Conservation (phyloP, 2,329 filamentous ascomycete species). For the Fusarium ramigenum region DNA sequence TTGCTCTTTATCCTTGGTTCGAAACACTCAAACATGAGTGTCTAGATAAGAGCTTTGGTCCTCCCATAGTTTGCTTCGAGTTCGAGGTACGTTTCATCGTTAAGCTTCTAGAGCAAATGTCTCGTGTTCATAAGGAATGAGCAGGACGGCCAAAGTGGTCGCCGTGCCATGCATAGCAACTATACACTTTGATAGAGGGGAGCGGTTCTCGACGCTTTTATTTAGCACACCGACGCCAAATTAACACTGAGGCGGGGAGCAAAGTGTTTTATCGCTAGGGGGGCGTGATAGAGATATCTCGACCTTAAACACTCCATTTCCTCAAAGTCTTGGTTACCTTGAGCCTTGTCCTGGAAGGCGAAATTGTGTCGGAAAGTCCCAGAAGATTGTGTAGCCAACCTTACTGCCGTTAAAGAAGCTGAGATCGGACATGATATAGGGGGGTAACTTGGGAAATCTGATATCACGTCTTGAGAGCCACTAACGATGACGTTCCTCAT, state of each 20-base stretch:
- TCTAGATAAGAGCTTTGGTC: too few species aligned
- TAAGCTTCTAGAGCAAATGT: too few species aligned
- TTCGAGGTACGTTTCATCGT: too few species aligned
- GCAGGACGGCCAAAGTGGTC: not conserved
- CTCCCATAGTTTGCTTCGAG: too few species aligned
- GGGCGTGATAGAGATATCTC: not conserved
- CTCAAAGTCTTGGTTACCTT: not conserved
- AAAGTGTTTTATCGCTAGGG: rapidly evolving
- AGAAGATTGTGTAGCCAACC: not conserved
- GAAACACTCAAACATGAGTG: rapidly evolving
- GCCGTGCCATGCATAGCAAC: not conserved
- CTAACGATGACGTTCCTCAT: not conserved
- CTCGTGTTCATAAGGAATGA: not conserved
- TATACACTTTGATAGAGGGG: not conserved
- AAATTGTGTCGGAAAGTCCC: not conserved
- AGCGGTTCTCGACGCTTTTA: too few species aligned
- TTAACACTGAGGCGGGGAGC: not conserved
- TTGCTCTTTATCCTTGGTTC: not conserved
- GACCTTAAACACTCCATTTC: rapidly evolving
- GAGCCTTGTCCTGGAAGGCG: not conserved
- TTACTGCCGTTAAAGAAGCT: not conserved
- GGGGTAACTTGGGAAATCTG: not conserved
- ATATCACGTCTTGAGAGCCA: not conserved
- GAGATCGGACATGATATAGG: not conserved
- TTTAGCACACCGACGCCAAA: not conserved